Evolutionary conservation across 2,329 filamentous ascomycete genomes (phyloP), one percentile per base, ranked within the genome.

Genomic region (Tolypocladium paradoxum): DNA sequence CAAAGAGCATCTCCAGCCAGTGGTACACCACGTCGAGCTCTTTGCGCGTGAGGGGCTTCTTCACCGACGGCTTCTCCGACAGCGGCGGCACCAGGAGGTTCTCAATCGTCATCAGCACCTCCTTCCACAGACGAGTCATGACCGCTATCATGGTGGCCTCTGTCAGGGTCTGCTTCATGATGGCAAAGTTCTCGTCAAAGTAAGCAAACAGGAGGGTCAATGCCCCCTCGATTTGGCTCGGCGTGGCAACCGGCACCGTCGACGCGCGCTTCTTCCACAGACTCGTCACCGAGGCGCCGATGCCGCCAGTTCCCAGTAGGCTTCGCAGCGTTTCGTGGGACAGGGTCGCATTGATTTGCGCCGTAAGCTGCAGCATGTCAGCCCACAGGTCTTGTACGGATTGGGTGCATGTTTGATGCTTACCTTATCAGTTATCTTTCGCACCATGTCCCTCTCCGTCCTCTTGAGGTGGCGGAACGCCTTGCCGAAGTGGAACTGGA

Each of bases 71-170:
- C 66, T 99, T 99, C 68, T 99, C 93, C 7, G 91, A 96, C 11
- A 99, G 75, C 8, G 93, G 93, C 20, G 93, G 93, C 3, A 99
- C 92, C 38, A 99, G 79, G 20, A 99, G 77, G 37, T 82, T 81
- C 70, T 99, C 93, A 58, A 97, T 87, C 1, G 92, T 95, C 61
- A 91, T 84, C 18, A 99, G 77, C 0, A 96, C 91, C 68, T 99
- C 93, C 71, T 99, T 99, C 93, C 93, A 99, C 6, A 99, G 73
- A 46, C 93, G 84, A 24, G 90, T 95, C 93, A 99, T 99, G 62
- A 99, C 93, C 66, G 93, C 91, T 61, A 91, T 84, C 92, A 99
- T 96, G n/a, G 93, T 95, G 54, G 90, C 85, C 54, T 90, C 87
- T 1, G 93, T 97, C 53, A 99, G 76, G 0, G 92, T 96, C 69